Percentiles rank a stretch among this genome's conserved stretches.
phyloP scores from a whole-genome alignment of 208 protist species.

The Acanthamoeba culbertsoni region DNA sequence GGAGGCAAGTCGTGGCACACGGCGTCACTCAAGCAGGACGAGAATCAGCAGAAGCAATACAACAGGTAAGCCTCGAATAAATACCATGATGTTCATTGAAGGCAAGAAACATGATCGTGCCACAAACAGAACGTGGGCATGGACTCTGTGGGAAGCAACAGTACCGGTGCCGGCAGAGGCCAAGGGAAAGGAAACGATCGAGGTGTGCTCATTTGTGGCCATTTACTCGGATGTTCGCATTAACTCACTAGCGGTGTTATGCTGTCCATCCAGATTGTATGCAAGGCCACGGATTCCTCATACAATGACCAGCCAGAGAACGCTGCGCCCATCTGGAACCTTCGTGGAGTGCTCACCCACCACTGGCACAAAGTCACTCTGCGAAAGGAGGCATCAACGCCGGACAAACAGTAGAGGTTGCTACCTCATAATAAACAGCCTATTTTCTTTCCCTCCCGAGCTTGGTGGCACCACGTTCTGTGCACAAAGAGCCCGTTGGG shows the following conservation, averaged over 20 bases:
- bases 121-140: constrained; percentile 71
- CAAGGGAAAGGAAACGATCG: not conserved
- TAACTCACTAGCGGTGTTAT: not conserved
- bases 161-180: constrained; percentile 37
- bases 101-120: not conserved
- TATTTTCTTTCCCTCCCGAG: no score
- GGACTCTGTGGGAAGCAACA: constrained; percentile 67
- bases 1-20: constrained; percentile 83
- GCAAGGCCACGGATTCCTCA: constrained; percentile 73
- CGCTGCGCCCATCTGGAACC: constrained; percentile 77
- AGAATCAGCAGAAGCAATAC: constrained; percentile 26
- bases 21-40: constrained; percentile 64
- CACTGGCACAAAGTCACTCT: constrained; percentile 77
- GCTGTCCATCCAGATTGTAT: constrained; percentile 47
- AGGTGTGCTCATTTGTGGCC: no score
- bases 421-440: no score
- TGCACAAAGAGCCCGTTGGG: no score
- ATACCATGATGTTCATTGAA: not conserved
- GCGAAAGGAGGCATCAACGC: not conserved
- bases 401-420: not conserved
- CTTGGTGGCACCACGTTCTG: no score
- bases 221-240: no score
- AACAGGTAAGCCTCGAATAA: not conserved
- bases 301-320: constrained; percentile 82
- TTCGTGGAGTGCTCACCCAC: constrained; percentile 81